phyloP scores from a whole-genome alignment of 192 early-diverging fungal species.

The Backusella sp. region DNA sequence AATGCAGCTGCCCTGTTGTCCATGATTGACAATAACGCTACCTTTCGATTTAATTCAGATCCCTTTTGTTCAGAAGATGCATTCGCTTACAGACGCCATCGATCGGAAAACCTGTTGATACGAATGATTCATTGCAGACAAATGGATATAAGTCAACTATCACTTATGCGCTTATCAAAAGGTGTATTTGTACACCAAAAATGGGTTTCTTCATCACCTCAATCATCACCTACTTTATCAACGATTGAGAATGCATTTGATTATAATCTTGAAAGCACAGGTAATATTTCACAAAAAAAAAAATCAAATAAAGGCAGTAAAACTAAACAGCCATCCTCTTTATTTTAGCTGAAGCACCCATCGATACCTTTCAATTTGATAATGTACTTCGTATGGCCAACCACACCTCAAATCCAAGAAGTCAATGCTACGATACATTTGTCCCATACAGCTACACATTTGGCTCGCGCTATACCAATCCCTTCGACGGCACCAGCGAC shows the following conservation, averaged over 20 bases:
- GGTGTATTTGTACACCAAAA: conserved; percentile 30
- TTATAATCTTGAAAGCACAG: neutral
- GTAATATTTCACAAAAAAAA: neutral
- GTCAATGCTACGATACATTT: conserved; percentile 6
- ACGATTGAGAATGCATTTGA: conserved; percentile 1
- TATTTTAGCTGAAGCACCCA: conserved; percentile 7
- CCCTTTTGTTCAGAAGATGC: neutral
- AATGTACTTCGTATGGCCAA: neutral
- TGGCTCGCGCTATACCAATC: conserved; percentile 28
- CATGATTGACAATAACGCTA: neutral
- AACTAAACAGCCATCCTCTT: neutral
- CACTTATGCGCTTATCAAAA: conserved; percentile 24
- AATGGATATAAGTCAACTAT: neutral
- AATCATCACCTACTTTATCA: conserved; percentile 13
- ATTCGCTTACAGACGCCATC: conserved; percentile 14
- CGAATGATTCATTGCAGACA: conserved; percentile 19
- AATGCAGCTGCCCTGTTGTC: neutral
- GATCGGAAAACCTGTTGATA: conserved; percentile 20
- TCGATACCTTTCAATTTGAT: conserved; percentile 22
- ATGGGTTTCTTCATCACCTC: neutral
- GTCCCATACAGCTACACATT: conserved; percentile 33
- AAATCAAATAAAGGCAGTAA: neutral
- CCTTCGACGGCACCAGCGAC: conserved; percentile 10
- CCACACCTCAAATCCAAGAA: neutral
- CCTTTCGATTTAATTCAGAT: neutral